Percentiles rank a stretch among this genome's conserved stretches.
phyloP scores from a whole-genome alignment of 2,329 filamentous ascomycete genomes.

The Daldinia eschscholtzii region DNA sequence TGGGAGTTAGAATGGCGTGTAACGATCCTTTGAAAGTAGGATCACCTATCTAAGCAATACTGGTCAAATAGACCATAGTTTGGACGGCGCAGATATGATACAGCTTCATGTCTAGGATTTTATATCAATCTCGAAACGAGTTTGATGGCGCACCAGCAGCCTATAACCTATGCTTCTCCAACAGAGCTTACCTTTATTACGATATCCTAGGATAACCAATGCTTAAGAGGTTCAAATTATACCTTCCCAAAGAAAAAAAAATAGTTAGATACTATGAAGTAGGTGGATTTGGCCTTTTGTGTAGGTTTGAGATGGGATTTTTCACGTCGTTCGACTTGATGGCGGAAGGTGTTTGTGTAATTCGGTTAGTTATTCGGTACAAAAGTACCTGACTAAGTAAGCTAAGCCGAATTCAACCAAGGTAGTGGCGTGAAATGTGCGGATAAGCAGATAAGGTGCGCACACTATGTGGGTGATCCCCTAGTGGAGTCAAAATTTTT shows the following conservation, averaged over 20 bases:
- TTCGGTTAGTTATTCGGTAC: neutral
- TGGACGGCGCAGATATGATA: conserved; percentile 19
- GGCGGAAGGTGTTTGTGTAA: too few species aligned
- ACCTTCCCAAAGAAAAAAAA: too few species aligned
- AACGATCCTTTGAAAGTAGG: conserved; percentile 22
- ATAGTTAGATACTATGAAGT: neutral
- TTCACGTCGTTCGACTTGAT: neutral
- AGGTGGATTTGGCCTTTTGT: neutral
- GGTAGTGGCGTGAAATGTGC: neutral
- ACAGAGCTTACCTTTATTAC: conserved; percentile 8
- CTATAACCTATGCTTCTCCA: neutral
- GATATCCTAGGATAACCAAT: neutral
- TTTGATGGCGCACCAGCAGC: neutral
- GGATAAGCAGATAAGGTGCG: conserved; percentile 13
- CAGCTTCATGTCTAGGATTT: conserved; percentile 14
- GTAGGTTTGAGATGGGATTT: neutral
- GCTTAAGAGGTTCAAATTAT: neutral
- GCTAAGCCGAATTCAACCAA: neutral
- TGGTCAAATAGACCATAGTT: conserved; percentile 22
- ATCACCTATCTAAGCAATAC: conserved; percentile 9
- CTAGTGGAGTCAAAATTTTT: conserved; percentile 28
- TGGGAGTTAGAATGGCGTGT: conserved; percentile 32
- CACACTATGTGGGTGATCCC: neutral
- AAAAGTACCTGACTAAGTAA: neutral
- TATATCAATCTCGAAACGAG: conserved; percentile 13